phyloP scores from a whole-genome alignment of 1,284 basidiomycete species.

The Entoloma clypeatum region DNA sequence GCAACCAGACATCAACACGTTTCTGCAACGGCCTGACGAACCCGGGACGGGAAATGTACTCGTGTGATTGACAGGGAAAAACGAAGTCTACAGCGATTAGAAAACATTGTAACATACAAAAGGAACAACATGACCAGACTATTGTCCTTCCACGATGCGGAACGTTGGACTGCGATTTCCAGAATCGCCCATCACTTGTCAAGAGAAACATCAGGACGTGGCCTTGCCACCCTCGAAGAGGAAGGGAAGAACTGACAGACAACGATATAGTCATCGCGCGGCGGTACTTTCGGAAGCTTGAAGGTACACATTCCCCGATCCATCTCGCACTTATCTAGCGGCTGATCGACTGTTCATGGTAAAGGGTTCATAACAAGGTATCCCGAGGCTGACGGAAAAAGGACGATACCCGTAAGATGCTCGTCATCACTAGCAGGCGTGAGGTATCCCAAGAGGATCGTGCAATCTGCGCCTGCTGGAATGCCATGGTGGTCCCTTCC shows the following conservation, averaged over 20 bases:
- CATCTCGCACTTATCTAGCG: constrained; percentile 39
- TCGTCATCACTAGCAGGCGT: no score
- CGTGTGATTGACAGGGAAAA: not conserved
- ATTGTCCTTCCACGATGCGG: no score
- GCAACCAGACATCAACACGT: not conserved
- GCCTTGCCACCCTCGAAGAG: not conserved
- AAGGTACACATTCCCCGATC: constrained; percentile 27
- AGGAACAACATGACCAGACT: not conserved
- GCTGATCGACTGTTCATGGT: constrained; percentile 28
- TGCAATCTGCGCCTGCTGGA: constrained; percentile 31
- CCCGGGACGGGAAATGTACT: not conserved
- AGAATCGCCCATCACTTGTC: constrained; percentile 41
- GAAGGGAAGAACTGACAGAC: constrained; percentile 14
- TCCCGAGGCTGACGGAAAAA: no score
- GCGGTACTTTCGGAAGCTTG: constrained; percentile 29
- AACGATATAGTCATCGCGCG: constrained; percentile 15
- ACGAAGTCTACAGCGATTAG: not conserved
- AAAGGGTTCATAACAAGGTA: constrained; percentile 5
- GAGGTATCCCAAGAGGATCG: constrained; percentile 34
- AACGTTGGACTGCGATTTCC: constrained; percentile 39
- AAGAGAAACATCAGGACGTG: not conserved
- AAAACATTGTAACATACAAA: constrained; percentile 4
- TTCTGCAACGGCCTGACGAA: not conserved
- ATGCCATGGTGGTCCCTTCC: constrained; percentile 32
- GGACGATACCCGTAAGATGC: no score